Conservation (phyloP, 805 yeast genomes). For the Barnettozyma vustinii region DNA sequence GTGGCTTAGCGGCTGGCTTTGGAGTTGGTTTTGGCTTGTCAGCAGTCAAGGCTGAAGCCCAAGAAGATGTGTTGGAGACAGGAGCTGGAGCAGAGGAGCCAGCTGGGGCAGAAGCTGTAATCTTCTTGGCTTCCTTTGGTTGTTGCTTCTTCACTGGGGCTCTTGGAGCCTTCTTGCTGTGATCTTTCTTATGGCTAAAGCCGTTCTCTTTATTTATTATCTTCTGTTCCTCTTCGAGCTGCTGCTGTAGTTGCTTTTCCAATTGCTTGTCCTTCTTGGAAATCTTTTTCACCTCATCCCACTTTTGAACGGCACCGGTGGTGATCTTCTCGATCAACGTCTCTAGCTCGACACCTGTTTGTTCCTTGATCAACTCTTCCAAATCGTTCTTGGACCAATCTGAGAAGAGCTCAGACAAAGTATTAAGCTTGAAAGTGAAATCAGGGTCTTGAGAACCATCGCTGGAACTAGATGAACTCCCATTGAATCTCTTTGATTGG, state of each 20-base stretch:
- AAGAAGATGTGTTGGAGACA: conserved; percentile 19
- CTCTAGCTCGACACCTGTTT: conserved; percentile 60
- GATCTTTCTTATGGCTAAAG: conserved; percentile 8
- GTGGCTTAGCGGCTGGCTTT: conserved; percentile 9
- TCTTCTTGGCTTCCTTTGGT: conserved; percentile 12
- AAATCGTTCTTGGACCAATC: conserved; percentile 92
- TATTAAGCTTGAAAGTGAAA: conserved; percentile 37
- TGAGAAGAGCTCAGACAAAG: conserved; percentile 83
- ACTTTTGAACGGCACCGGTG: conserved; percentile 82
- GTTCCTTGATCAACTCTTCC: conserved; percentile 64
- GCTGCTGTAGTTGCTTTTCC: conserved; percentile 15
- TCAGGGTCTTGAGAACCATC: conserved; percentile 24
- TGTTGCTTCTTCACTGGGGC: conserved; percentile 9
- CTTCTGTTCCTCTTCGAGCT: conserved; percentile 18
- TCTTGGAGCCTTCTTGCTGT: conserved; percentile 11
- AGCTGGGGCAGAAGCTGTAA: conserved; percentile 13
- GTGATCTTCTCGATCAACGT: conserved; percentile 82
- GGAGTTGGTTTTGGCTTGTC: conserved; percentile 22
- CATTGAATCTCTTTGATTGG: conserved; percentile 40
- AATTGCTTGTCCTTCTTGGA: conserved; percentile 51
- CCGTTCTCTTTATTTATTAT: conserved; percentile 21
- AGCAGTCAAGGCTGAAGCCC: conserved; percentile 25
- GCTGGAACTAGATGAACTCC: conserved; percentile 6
- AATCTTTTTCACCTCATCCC: conserved; percentile 85
- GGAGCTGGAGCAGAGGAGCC: conserved; percentile 16